Conservation (phyloP, 169 alveolate genomes). For the Plasmodium relictum region DNA sequence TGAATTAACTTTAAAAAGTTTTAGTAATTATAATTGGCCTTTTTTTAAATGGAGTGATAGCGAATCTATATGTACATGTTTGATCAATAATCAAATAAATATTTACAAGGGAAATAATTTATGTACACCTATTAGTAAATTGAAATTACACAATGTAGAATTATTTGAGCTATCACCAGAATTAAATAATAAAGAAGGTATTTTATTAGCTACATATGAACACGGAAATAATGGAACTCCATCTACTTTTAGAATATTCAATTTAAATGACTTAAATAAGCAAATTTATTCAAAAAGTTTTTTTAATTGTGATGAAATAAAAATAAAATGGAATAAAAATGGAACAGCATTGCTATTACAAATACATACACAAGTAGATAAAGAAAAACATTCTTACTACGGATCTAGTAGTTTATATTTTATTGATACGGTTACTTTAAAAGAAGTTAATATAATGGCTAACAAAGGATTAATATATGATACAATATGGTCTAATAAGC, state of each 20-base stretch:
- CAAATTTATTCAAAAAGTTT: slow-evolving; percentile 67
- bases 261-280: slow-evolving; percentile 15
- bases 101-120: slow-evolving; percentile 44
- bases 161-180: slow-evolving; percentile 71
- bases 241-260: slow-evolving; percentile 52
- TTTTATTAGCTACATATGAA: slow-evolving; percentile 50
- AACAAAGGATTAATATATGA: slow-evolving; percentile 83
- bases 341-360: slow-evolving; percentile 81
- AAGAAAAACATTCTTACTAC: slow-evolving; percentile 81
- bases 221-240: slow-evolving; percentile 54
- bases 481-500: slow-evolving; percentile 82
- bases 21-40: slow-evolving; percentile 57
- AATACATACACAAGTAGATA: slow-evolving; percentile 83
- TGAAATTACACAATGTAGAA: slow-evolving; percentile 42
- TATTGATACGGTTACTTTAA: slow-evolving; percentile 60
- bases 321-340: slow-evolving; percentile 83
- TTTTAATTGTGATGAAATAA: slow-evolving; percentile 84
- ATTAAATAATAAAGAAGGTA: slow-evolving; percentile 28
- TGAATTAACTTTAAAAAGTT: slow-evolving; percentile 35
- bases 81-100: slow-evolving; percentile 22
- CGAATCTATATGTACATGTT: slow-evolving; percentile 33
- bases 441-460: slow-evolving; percentile 49
- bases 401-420: slow-evolving; percentile 83
- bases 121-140: not conserved
- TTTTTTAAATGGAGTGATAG: slow-evolving; percentile 65